Percentiles rank a stretch among this genome's conserved stretches.
phyloP scores from a whole-genome alignment of 176 grass and related monocot genomes.

The Luzula sylvatica region DNA sequence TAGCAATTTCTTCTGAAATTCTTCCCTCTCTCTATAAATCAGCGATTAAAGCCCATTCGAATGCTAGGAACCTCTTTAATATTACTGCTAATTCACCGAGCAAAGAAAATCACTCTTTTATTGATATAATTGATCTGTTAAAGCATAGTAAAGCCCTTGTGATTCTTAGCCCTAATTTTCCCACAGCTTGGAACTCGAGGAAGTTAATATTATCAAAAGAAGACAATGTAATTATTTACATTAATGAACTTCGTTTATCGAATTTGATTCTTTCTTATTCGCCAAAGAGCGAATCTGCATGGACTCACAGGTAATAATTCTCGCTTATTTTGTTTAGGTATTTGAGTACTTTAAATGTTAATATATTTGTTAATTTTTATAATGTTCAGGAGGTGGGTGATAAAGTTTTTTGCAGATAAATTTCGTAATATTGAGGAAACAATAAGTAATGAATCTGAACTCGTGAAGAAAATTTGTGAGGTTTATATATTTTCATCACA shows the following conservation, averaged over 20 bases:
- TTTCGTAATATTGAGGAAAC: constrained; percentile 32
- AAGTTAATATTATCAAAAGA: constrained; percentile 39
- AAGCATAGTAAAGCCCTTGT: constrained; percentile 56
- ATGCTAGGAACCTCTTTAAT: constrained; percentile 24
- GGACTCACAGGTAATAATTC: constrained; percentile 44
- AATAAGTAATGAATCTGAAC: constrained; percentile 51
- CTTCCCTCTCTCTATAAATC: constrained; percentile 36
- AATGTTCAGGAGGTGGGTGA: constrained; percentile 68
- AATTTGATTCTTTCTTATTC: constrained; percentile 50
- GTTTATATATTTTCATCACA: constrained; percentile 30
- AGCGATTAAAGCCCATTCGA: constrained; percentile 22
- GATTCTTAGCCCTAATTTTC: constrained; percentile 60
- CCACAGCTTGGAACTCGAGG: constrained; percentile 75
- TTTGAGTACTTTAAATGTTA: no score
- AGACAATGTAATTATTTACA: constrained; percentile 22
- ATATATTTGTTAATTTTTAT: no score
- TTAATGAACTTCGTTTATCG: constrained; percentile 53
- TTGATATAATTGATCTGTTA: constrained; percentile 23
- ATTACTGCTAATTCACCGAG: neutral
- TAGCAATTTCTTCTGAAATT: constrained; percentile 49
- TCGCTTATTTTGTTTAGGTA: neutral
- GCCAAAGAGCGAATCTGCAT: constrained; percentile 50
- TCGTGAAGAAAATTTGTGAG: constrained; percentile 77
- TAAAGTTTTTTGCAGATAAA: constrained; percentile 52
- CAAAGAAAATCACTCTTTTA: neutral